phyloP scores from a whole-genome alignment of 2,329 filamentous ascomycete species.

The Paracoccidioides brasiliensis region DNA sequence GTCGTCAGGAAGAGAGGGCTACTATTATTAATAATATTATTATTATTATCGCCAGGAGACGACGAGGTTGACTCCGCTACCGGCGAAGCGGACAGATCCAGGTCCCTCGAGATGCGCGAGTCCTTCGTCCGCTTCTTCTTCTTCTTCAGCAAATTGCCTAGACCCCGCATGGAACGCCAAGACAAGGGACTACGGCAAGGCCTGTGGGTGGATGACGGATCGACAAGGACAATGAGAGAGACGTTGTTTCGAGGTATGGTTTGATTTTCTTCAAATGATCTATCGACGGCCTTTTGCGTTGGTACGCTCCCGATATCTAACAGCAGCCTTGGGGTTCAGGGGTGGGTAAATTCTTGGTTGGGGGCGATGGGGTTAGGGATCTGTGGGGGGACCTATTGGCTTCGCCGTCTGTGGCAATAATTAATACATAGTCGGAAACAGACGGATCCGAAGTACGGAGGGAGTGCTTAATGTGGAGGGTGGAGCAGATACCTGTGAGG shows the following conservation, averaged over 20 bases:
- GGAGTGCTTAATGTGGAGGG: background rate
- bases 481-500: no score
- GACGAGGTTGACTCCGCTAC: constrained; percentile 16
- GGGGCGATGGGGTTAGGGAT: background rate
- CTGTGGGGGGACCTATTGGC: background rate
- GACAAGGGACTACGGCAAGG: constrained; percentile 1
- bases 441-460: background rate
- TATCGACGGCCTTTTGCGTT: background rate
- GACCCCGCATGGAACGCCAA: constrained; percentile 60
- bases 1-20: constrained; percentile 10
- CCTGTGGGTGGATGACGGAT: background rate
- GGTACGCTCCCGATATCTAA: background rate
- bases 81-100: constrained; percentile 12
- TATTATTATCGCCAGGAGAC: constrained; percentile 7
- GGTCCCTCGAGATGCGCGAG: constrained; percentile 39
- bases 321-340: background rate
- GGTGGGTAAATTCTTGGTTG: background rate
- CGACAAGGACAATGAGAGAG: background rate
- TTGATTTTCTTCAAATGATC: background rate
- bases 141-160: constrained; percentile 86
- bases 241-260: background rate
- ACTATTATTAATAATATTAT: constrained; percentile 3
- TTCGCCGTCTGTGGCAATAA: background rate
- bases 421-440: background rate
- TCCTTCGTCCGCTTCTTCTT: constrained; percentile 99